Percentiles rank a stretch among this genome's conserved stretches.
phyloP scores from a whole-genome alignment of 495 filamentous ascomycete genomes.

The Talaromyces liani region DNA sequence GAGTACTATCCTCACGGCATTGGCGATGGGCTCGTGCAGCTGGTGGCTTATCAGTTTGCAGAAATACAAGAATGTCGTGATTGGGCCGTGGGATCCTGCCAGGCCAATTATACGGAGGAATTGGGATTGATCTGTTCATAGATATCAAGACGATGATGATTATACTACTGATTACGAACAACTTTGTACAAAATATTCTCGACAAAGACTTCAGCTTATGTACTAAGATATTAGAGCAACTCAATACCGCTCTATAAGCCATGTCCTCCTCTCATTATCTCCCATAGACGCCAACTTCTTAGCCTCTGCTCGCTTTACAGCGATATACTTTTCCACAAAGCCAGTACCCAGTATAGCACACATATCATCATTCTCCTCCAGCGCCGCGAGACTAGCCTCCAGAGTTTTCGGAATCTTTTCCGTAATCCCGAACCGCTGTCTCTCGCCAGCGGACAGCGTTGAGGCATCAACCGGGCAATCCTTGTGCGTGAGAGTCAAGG shows the following conservation, averaged over 20 bases:
- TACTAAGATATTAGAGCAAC: not conserved
- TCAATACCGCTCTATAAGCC: slow-evolving; percentile 53
- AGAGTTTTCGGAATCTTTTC: slow-evolving; percentile 45
- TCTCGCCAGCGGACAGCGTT: slow-evolving; percentile 29
- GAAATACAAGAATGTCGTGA: slow-evolving; percentile 98
- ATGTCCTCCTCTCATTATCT: slow-evolving; percentile 39
- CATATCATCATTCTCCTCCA: slow-evolving; percentile 39
- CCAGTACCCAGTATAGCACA: slow-evolving; percentile 39
- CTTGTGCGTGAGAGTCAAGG: slow-evolving; percentile 36
- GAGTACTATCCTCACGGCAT: slow-evolving; percentile 57
- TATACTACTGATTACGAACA: not conserved
- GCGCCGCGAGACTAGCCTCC: slow-evolving; percentile 41
- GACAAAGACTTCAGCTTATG: not conserved
- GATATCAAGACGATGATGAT: not conserved
- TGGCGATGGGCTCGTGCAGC: slow-evolving; percentile 87
- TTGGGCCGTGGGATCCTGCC: slow-evolving; percentile 95
- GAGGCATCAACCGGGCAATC: slow-evolving; percentile 47
- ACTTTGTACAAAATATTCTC: not conserved
- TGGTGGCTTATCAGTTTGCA: slow-evolving; percentile 98
- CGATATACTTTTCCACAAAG: slow-evolving; percentile 51
- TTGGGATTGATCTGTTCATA: slow-evolving; percentile 40
- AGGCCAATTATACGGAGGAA: slow-evolving; percentile 64
- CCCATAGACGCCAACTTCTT: slow-evolving; percentile 43
- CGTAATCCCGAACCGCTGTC: slow-evolving; percentile 44
- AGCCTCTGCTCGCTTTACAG: slow-evolving; percentile 50